A percentile compares a stretch with the other conserved stretches of the same genome.
These are phyloP conservation scores for Dendrobium chrysotoxum DNA, from an alignment of 106 monocot genomes.

Conservation along the genomic window DNA sequence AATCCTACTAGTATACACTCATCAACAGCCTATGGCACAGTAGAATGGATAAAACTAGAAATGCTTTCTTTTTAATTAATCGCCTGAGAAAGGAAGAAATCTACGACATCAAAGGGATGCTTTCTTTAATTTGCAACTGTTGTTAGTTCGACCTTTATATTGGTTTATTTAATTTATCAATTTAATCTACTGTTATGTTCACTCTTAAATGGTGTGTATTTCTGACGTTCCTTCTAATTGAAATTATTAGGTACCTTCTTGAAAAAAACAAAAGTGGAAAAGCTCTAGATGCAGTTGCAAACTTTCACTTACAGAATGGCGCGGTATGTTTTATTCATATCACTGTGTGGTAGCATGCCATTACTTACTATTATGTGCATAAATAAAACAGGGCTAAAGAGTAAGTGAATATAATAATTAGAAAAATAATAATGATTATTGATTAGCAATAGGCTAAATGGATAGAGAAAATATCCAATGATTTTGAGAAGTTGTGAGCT, in stretches of 20 bases:
- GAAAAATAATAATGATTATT: no score
- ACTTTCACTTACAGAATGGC: conserved; percentile 93
- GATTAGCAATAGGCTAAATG: no score
- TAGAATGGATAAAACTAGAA: not conserved
- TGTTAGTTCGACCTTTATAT: not conserved
- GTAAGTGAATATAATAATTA: no score
- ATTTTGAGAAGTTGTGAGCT: no score
- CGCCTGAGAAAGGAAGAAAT: not conserved
- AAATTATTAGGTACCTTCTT: conserved; percentile 51
- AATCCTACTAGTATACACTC: not conserved
- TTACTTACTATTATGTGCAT: not conserved
- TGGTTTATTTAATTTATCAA: not conserved
- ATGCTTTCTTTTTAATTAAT: not conserved
- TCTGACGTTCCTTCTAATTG: not conserved
- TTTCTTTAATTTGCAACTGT: not conserved
- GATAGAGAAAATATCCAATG: no score
- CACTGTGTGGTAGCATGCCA: not conserved
- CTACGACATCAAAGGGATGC: no score
- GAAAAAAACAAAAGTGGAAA: conserved; percentile 81
- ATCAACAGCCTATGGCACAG: not conserved
- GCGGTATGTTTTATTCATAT: conserved; percentile 44
- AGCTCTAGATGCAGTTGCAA: conserved; percentile 81
- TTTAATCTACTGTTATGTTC: not conserved
- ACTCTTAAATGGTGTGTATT: not conserved
- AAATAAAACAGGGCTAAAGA: not conserved